phyloP scores from a whole-genome alignment of 139 green algal species.

The Chlamydomonas asymmetrica region DNA sequence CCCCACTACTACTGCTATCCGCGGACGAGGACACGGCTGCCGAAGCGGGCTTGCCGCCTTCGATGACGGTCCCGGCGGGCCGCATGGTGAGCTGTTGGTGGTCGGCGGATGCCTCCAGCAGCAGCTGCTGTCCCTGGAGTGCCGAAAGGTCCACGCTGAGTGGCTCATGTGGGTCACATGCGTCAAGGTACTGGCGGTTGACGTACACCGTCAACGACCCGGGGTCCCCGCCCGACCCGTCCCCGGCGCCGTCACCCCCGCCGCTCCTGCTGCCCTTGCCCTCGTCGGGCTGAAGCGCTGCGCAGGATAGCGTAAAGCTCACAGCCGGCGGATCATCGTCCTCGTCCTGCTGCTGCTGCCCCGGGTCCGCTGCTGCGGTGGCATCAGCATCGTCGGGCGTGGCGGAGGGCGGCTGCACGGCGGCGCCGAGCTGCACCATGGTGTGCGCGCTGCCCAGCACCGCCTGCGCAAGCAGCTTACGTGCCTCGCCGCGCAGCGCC shows the following conservation, averaged over 20 bases:
- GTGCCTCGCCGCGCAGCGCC: too few relatives aligned
- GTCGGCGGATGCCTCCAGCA: background rate
- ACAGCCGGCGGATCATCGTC: background rate
- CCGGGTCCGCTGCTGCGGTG: background rate
- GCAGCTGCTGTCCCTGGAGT: background rate
- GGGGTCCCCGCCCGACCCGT: too few relatives aligned
- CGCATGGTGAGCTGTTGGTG: background rate
- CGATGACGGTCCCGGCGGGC: background rate
- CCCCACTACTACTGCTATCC: background rate
- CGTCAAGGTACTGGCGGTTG: too few relatives aligned
- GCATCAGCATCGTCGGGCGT: too few relatives aligned
- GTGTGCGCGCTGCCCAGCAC: slow-evolving; percentile 1
- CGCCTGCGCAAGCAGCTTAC: slow-evolving; percentile 2
- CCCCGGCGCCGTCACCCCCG: too few relatives aligned
- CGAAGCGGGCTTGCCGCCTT: too few relatives aligned
- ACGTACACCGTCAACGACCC: too few relatives aligned
- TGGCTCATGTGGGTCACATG: too few relatives aligned
- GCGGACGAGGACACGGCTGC: too few relatives aligned
- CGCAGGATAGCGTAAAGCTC: background rate
- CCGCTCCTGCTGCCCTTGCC: background rate
- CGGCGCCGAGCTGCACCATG: background rate
- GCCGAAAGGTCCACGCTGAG: background rate
- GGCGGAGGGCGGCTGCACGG: too few relatives aligned
- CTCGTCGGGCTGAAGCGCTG: background rate
- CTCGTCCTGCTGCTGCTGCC: background rate